A percentile compares a stretch with the other conserved stretches of the same genome.
These are phyloP conservation scores for Solanum dulcamara DNA, from an alignment of 257 asterid genomes.

Conservation along the genomic window DNA sequence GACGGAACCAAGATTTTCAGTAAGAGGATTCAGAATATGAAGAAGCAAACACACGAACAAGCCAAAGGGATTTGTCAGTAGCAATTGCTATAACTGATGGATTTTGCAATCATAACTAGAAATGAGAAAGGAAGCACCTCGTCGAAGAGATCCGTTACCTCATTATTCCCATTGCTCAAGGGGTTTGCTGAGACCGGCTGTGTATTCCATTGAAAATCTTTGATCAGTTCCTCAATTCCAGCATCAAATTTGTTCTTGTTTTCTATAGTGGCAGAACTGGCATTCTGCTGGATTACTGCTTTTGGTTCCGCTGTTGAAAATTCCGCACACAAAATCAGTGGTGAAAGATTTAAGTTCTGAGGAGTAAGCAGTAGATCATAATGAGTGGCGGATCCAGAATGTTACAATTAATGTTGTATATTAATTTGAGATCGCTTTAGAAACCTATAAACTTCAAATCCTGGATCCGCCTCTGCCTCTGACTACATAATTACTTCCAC, in stretches of 20 bases:
- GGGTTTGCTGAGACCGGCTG: not conserved
- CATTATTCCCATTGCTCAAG: not conserved
- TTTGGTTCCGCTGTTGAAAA: constrained; percentile 6
- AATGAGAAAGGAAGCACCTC: constrained; percentile 5
- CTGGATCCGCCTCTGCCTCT: not conserved
- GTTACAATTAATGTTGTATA: not conserved
- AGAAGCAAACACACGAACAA: not conserved
- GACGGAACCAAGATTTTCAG: not conserved
- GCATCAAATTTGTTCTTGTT: constrained; percentile 19
- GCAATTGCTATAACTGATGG: not conserved
- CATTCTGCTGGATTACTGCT: not conserved
- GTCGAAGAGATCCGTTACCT: not conserved
- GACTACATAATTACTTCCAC: not conserved
- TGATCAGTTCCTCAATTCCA: constrained; percentile 26
- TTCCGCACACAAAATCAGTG: not conserved
- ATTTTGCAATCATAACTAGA: not conserved
- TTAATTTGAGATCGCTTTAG: not conserved
- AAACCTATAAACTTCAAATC: not conserved
- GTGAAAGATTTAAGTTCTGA: not conserved
- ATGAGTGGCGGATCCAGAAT: not conserved
- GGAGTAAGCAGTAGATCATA: not conserved
- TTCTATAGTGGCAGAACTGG: not conserved
- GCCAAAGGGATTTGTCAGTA: not conserved
- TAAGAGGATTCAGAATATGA: not conserved
- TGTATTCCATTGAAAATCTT: constrained; percentile 17